Conservation (phyloP, 371 early-diverging fungal genomes). For the Basidiobolus meristosporus region DNA sequence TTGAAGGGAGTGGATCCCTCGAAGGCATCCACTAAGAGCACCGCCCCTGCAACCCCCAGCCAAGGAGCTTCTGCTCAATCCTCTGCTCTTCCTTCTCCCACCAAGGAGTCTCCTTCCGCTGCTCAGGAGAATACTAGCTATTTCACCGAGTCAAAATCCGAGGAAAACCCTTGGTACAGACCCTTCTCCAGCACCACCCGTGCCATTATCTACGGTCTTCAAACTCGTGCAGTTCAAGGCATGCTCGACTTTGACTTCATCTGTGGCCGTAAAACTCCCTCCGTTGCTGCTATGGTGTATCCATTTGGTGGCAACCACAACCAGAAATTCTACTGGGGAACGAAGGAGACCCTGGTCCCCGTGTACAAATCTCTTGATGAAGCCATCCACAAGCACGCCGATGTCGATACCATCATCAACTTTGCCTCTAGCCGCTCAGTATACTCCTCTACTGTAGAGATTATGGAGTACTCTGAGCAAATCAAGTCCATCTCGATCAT, state of each 20-base stretch:
- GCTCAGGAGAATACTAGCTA: no score
- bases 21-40: no score
- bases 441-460: constrained; percentile 75
- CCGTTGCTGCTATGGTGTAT: constrained; percentile 98
- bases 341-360: constrained; percentile 86
- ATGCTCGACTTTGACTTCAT: constrained; percentile 98
- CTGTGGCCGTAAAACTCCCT: constrained; percentile 82
- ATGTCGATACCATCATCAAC: constrained; percentile 88
- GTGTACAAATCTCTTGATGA: constrained; percentile 79
- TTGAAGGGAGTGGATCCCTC: no score
- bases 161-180: constrained; percentile 32
- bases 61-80: no score
- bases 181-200: constrained; percentile 86
- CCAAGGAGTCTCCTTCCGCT: no score
- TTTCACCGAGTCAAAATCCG: constrained; percentile 7
- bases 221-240: constrained; percentile 96
- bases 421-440: constrained; percentile 95
- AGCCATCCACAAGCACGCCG: constrained; percentile 71
- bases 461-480: no score
- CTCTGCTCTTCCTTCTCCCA: no score
- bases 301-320: constrained; percentile 95
- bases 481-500: constrained; percentile 91
- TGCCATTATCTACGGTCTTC: constrained; percentile 94
- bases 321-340: constrained; percentile 98
- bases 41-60: no score